Evolutionary conservation across 164 flowering plant genomes (phyloP).

Genomic region (Cinnamomum chago): DNA sequence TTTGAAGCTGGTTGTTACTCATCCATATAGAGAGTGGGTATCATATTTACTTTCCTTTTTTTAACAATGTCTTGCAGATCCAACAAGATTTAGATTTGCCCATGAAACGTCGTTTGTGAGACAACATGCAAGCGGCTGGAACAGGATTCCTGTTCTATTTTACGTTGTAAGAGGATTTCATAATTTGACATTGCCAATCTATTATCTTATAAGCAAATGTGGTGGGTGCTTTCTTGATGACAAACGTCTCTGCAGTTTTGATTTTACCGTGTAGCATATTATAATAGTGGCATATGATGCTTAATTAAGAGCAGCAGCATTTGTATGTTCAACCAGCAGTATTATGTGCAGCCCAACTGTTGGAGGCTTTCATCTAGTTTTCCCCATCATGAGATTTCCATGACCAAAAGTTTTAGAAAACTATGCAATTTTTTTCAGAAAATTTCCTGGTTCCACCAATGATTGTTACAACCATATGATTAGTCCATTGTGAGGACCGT

Average conservation of each 20-base stretch:
- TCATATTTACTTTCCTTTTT: background rate
- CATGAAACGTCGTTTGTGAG: conserved; percentile 94
- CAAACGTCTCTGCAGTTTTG: background rate
- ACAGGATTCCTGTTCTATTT: conserved; percentile 56
- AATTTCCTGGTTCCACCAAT: no score
- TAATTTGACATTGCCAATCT: background rate
- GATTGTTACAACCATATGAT: background rate
- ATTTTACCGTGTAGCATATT: no score
- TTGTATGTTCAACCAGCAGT: background rate
- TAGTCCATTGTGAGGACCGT: no score
- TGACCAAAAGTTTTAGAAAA: no score
- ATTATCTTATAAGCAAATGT: background rate
- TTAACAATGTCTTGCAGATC: conserved; percentile 48
- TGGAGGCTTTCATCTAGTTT: background rate
- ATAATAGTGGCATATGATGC: background rate
- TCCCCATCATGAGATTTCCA: background rate
- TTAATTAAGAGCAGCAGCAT: background rate
- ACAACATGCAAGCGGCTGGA: conserved; percentile 77
- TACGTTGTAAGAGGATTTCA: conserved; percentile 54
- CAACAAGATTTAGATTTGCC: conserved; percentile 87
- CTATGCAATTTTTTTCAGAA: no score
- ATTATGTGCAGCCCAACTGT: background rate
- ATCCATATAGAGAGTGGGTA: background rate
- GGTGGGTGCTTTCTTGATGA: background rate
- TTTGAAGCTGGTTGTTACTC: background rate